Conservation (phyloP, 2,329 filamentous ascomycete genomes). For the Drechslerella coelobrocha region DNA sequence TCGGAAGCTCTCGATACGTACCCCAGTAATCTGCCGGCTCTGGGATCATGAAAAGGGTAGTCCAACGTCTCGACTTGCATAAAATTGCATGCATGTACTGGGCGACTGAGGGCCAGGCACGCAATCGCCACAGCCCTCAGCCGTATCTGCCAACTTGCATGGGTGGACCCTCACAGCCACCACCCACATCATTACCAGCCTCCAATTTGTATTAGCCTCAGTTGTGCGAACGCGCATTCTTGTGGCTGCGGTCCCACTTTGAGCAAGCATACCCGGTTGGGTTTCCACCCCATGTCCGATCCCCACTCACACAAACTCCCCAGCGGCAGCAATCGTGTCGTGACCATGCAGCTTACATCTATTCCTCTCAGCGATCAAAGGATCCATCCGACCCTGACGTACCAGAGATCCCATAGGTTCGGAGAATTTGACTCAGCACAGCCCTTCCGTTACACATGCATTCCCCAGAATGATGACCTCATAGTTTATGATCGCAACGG, state of each 20-base stretch:
- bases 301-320: conserved; percentile 16
- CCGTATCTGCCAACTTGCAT: conserved; percentile 31
- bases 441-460: conserved; percentile 50
- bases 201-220: conserved; percentile 49
- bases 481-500: background rate
- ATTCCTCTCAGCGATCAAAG: background rate
- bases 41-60: conserved; percentile 5
- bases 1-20: conserved; percentile 28
- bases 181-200: conserved; percentile 34
- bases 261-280: conserved; percentile 10
- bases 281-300: conserved; percentile 4
- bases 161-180: conserved; percentile 49
- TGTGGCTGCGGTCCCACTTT: conserved; percentile 33
- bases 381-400: conserved; percentile 16
- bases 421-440: conserved; percentile 49
- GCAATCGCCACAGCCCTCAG: conserved; percentile 50
- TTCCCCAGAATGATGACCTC: conserved; percentile 36
- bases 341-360: background rate
- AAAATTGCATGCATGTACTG: conserved; percentile 5
- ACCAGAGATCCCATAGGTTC: conserved; percentile 42
- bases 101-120: conserved; percentile 12
- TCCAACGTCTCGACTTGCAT: background rate
- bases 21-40: background rate
- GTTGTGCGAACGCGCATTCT: conserved; percentile 40
- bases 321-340: conserved; percentile 27